Conservation (phyloP, 768 basidiomycete genomes). For the Tubosaeta sp. region DNA sequence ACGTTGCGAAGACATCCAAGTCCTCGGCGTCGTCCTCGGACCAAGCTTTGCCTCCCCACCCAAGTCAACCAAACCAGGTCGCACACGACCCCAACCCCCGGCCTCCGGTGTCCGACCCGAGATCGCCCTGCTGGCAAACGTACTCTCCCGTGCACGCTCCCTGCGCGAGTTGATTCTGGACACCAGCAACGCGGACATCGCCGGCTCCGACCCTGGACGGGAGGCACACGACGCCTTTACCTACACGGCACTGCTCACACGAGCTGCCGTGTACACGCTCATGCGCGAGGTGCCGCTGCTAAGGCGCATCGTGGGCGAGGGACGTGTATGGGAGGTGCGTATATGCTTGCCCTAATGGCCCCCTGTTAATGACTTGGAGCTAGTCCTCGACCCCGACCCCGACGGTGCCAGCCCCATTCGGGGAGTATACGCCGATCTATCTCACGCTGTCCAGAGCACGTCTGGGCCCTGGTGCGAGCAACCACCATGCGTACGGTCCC, state of each 20-base stretch:
- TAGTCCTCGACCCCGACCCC: slow-evolving; percentile 15
- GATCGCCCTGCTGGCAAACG: slow-evolving; percentile 5
- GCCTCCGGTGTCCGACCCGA: slow-evolving; percentile 5
- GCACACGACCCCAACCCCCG: background rate
- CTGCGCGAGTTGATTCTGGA: slow-evolving; percentile 20
- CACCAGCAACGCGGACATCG: background rate
- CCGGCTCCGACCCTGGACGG: background rate
- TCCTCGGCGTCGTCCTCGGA: slow-evolving; percentile 19
- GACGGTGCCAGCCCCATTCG: slow-evolving; percentile 5
- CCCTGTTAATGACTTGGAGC: background rate
- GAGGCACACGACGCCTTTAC: background rate
- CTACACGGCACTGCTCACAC: slow-evolving; percentile 34
- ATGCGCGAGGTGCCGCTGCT: slow-evolving; percentile 41
- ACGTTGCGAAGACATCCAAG: slow-evolving; percentile 13
- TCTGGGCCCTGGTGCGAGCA: slow-evolving; percentile 11
- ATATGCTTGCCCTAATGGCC: background rate
- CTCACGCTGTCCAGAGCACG: slow-evolving; percentile 9
- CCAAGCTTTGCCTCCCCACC: slow-evolving; percentile 2
- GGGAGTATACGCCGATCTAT: slow-evolving; percentile 7
- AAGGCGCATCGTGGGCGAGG: slow-evolving; percentile 44
- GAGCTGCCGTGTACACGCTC: slow-evolving; percentile 36
- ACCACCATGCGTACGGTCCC: slow-evolving; percentile 11
- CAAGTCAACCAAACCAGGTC: background rate
- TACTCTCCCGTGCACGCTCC: slow-evolving; percentile 13
- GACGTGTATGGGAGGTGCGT: slow-evolving; percentile 54